Evolutionary conservation across 2,329 filamentous ascomycete species (phyloP).

Genomic region (Stylonectria norvegica): DNA sequence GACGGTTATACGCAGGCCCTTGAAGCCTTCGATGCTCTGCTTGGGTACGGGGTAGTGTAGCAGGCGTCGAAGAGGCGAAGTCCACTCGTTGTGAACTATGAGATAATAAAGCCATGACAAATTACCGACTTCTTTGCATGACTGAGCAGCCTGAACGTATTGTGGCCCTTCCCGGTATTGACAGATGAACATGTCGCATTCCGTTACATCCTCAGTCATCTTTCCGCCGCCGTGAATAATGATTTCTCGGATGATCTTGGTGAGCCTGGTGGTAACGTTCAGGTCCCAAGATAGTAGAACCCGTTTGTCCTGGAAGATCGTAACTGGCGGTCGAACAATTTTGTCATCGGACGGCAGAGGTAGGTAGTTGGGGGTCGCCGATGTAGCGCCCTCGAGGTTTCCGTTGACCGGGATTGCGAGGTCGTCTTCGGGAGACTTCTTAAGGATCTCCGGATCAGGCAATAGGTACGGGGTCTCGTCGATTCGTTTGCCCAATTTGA

Average conservation of each 20-base stretch:
- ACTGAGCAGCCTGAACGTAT: conserved; percentile 72
- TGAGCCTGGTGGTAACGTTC: conserved; percentile 63
- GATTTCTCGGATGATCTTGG: conserved; percentile 65
- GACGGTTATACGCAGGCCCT: conserved; percentile 74
- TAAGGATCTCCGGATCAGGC: conserved; percentile 82
- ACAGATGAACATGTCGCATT: conserved; percentile 82
- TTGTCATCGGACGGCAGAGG: conserved; percentile 41
- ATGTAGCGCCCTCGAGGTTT: conserved; percentile 66
- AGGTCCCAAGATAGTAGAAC: conserved; percentile 77
- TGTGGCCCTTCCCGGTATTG: conserved; percentile 78
- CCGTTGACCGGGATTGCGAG: conserved; percentile 55
- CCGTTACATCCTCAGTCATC: conserved; percentile 61
- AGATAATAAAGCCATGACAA: conserved; percentile 91
- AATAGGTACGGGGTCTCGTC: conserved; percentile 82
- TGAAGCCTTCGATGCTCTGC: conserved; percentile 74
- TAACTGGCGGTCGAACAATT: conserved; percentile 50
- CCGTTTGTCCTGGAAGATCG: conserved; percentile 73
- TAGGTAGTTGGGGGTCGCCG: conserved; percentile 42
- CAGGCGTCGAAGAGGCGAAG: conserved; percentile 74
- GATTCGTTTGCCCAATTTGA: conserved; percentile 88
- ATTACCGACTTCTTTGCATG: conserved; percentile 82
- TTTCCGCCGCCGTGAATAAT: conserved; percentile 69
- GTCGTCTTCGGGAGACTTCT: conserved; percentile 51
- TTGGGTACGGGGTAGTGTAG: conserved; percentile 86
- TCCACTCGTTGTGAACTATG: conserved; percentile 86